Base-by-base conservation (phyloP, 331 rosid species). In the Malus hybrid region DNA sequence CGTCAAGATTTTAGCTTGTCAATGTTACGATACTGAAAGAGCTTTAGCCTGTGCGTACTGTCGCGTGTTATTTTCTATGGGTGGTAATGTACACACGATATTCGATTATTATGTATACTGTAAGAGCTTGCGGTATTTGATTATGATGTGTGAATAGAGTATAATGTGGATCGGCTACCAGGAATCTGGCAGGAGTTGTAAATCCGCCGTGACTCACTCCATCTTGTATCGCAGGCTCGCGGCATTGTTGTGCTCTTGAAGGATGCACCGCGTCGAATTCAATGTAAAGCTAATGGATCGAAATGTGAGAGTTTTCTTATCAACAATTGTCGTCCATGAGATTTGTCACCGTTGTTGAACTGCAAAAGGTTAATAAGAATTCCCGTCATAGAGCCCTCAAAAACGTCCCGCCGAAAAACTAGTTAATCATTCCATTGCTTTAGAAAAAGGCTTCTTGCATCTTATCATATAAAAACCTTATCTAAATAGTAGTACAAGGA, bases 1-100 rank as follows among this genome's bases (percentile, higher is more conserved):
- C 76, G 33, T 66, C 70, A 83, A 80, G 52, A 36, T 36, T 79
- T 65, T 81, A 86, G 84, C 67, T 28, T 60, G 73, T 60, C 65
- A 33, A 55, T 34, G 31, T 28, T 65, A 36, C 11, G 64, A 69
- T 27, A 44, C 65, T 62, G 70, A 46, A 72, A 22, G 74, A 31
- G 76, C 56, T 48, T 80, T 29, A n/a, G 66, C 81, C 6, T 67
- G 69, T 82, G 34, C 31, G 73, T 71, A 76, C 27, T 73, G 57
- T 65, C 71, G 36, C 70, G 52, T 59, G 44, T 46, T 54, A 39
- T 63, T 57, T 11, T 77, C 60, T 73, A 29, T 44, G 6, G 65
- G 36, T 24, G 29, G 36, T 54, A 16, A 32, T 67, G 12, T 20
- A 18, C 16, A 20, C 34, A 16, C 29, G 69, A 28, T 73, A 24